Conservation (phyloP, 1,284 basidiomycete genomes). For the Tetrapyrgos nigripes region DNA sequence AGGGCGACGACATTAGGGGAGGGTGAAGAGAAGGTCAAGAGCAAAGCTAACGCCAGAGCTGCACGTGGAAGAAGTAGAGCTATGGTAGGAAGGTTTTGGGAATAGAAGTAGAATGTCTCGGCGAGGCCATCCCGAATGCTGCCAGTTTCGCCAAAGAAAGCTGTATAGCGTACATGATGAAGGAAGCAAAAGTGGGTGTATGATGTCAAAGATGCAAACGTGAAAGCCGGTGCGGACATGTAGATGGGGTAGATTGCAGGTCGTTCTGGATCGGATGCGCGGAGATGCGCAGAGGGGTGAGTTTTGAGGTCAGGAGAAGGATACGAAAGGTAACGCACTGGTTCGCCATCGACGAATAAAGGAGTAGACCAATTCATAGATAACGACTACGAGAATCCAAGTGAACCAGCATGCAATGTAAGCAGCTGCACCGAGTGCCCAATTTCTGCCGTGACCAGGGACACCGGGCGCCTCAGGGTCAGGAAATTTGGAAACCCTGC, state of each 20-base stretch:
- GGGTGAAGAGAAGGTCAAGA: slow-evolving; percentile 68
- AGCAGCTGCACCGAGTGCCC: slow-evolving; percentile 79
- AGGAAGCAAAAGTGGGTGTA: slow-evolving; percentile 86
- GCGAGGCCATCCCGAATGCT: slow-evolving; percentile 70
- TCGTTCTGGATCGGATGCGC: slow-evolving; percentile 57
- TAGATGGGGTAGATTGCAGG: slow-evolving; percentile 84
- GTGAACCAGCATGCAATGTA: slow-evolving; percentile 80
- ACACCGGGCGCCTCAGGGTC: slow-evolving; percentile 70
- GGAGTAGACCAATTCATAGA: slow-evolving; percentile 83
- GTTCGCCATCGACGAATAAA: slow-evolving; percentile 83
- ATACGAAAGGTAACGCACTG: slow-evolving; percentile 60
- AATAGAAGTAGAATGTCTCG: slow-evolving; percentile 79
- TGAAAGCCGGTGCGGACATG: slow-evolving; percentile 78
- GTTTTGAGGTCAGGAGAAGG: slow-evolving; percentile 3
- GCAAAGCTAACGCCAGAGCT: slow-evolving; percentile 70
- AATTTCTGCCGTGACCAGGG: slow-evolving; percentile 73
- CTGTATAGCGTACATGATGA: slow-evolving; percentile 73
- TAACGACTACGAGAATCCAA: slow-evolving; percentile 77
- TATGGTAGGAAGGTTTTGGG: slow-evolving; percentile 82
- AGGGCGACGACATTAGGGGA: slow-evolving; percentile 53
- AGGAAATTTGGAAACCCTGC: slow-evolving; percentile 72
- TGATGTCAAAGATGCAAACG: slow-evolving; percentile 74
- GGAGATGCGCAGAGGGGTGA: background rate
- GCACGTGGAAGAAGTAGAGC: slow-evolving; percentile 81
- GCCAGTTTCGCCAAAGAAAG: slow-evolving; percentile 62